phyloP scores from a whole-genome alignment of 164 flowering plant genomes.

The Magnolia changhungtana region DNA sequence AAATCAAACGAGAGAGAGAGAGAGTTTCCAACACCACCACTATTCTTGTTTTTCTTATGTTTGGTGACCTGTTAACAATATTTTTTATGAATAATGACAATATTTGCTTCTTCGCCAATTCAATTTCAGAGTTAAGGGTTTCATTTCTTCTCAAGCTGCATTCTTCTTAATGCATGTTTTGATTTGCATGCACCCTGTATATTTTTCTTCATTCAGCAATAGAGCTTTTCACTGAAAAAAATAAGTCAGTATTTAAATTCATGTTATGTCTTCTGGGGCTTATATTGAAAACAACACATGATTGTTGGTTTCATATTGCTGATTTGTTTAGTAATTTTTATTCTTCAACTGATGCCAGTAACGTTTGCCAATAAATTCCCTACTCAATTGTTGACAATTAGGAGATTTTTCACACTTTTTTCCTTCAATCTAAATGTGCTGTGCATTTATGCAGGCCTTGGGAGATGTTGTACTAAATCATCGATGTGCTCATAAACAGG shows the following conservation, averaged over 20 bases:
- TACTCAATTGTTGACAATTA: background rate
- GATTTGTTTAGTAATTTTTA: background rate
- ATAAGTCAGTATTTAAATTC: no score
- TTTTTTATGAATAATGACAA: no score
- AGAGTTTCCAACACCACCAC: no score
- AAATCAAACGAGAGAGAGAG: no score
- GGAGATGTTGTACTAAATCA: slow-evolving; percentile 67
- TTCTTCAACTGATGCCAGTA: background rate
- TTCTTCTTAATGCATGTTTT: background rate
- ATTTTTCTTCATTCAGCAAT: background rate
- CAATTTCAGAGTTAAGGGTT: no score
- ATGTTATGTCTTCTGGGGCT: no score
- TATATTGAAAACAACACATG: background rate
- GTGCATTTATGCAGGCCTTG: slow-evolving; percentile 34
- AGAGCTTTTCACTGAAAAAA: background rate
- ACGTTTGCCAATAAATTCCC: background rate
- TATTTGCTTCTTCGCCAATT: no score
- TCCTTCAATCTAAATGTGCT: background rate
- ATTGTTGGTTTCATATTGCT: background rate
- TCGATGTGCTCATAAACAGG: slow-evolving; percentile 68
- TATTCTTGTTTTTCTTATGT: no score
- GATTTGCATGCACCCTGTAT: background rate
- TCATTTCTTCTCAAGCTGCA: background rate
- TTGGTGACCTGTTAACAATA: no score
- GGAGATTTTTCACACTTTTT: no score